Evolutionary conservation across 495 filamentous ascomycete species (phyloP), one percentile per base, ranked within the genome.

Genomic region (Aspergillus diversus): DNA sequence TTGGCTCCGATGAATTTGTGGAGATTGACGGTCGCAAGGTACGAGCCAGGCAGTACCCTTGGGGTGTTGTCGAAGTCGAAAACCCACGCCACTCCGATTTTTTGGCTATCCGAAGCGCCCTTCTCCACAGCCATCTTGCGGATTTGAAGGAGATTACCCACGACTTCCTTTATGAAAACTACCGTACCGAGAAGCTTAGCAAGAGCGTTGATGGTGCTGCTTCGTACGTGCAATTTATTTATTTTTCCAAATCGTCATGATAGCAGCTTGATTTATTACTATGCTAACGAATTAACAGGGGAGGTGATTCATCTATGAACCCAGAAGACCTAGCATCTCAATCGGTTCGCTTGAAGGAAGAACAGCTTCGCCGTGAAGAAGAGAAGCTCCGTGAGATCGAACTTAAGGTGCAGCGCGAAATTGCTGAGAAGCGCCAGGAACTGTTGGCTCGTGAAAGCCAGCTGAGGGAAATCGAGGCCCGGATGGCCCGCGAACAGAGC

Each of bases 321-420:
- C 95, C 95, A 63, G 96, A 97, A 77, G 94, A 97, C 70, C 84
- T 98, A 60, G 95, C 96, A 48, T 92, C 91, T 55, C 95, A 99
- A 78, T 97, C 93, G 46, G 94, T 98, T 58, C 91, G 95, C 65
- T 87, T 99, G 55, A 99, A 99, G 91, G 95, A 99, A 77, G 95
- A 99, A 80, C 95, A 99, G 77, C 90, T 99, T 59, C 90, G 93
- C 66, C 92, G 95, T 67, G 95, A 99, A 81, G 95, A 99, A 81
- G 96, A 98, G 89, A 99, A 99, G 84, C 90, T 99, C 51, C 89
- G 96, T 69, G 95, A 99, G 82, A 98, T 98, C 73, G 95, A 99
- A 74, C 80, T 97, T 81, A 98, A 98, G 87, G 96, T 99, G 59
- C 94, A 98, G 83, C 90, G 94, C 69, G 95, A 99, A 81, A 99